Base-by-base conservation (phyloP, 2,329 filamentous ascomycete genomes). In the Helotiales sp. region DNA sequence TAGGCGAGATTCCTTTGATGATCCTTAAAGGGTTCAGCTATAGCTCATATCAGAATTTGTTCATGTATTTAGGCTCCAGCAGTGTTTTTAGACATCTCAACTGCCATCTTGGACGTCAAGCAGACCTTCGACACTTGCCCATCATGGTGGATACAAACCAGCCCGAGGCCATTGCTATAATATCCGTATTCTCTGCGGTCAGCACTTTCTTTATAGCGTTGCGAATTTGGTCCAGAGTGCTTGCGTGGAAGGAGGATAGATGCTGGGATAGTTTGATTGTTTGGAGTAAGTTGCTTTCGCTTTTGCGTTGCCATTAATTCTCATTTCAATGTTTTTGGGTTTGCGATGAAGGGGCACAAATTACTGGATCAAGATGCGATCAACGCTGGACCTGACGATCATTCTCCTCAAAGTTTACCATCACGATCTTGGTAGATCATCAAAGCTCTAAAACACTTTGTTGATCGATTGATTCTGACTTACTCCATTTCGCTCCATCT, bases 61-160 rank as follows among this genome's bases (percentile, higher is more conserved):
- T 52, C 49, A 30, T 52, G 15, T 52, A 52, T 17, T 6, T 15
- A 13, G 13, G 6, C 13, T 52, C 26, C 24, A 15, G 13, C 24
- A n/a, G 26, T 52, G 24, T 52, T 30, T n/a, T 52, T 2, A 52
- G 26, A 52, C 49, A 30, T 30, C 6, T 15, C 15, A 1, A 7
- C 24, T 34, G 8, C 37, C 37, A n/a, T 37, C 7, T 22, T 57
- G 52, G 13, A 20, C 30, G 20, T 32, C 32, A 34, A 24, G 11
- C 10, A 22, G 4, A n/a, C 30, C 4, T 30, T 55, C 10, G 13
- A 37, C n/a, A 8, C 10, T 37, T 57, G 52, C 52, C n/a, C 30
- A 55, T 15, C n/a, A 61, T 61, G 60, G 60, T 63, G 32, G 60
- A 63, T 8, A 63, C 60, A 6, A 50, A 47, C 5, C 60, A 63